Conservation (phyloP, 345 rosid genomes). For the Salix viminalis region DNA sequence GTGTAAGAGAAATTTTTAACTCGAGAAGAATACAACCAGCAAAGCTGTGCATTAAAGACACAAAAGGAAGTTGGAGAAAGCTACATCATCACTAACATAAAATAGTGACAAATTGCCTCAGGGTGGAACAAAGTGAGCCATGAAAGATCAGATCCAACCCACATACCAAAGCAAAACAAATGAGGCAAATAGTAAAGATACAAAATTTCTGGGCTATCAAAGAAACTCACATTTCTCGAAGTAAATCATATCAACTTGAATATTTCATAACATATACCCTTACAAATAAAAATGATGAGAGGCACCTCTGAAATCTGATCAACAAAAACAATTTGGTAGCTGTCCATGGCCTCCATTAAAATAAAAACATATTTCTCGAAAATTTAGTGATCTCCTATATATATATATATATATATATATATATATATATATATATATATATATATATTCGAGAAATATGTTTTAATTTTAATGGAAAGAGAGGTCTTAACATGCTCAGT, state of each 20-base stretch:
- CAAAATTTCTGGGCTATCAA: background rate
- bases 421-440: too few relatives aligned
- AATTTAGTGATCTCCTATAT: too few relatives aligned
- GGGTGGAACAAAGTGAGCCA: background rate
- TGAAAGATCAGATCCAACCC: background rate
- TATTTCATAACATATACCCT: background rate
- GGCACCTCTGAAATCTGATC: too few relatives aligned
- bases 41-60: background rate
- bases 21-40: background rate
- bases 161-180: background rate
- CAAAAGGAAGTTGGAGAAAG: background rate
- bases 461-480: too few relatives aligned
- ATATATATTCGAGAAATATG: too few relatives aligned
- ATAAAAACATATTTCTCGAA: too few relatives aligned
- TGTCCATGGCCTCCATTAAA: too few relatives aligned
- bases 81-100: background rate
- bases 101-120: background rate
- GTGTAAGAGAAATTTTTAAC: background rate
- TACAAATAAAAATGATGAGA: too few relatives aligned
- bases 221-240: background rate
- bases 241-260: background rate
- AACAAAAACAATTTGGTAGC: too few relatives aligned
- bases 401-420: too few relatives aligned
- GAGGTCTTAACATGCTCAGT: too few relatives aligned
- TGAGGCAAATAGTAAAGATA: background rate